These are phyloP conservation scores for Pythium oligandrum DNA, from an alignment of 352 stramenopile species.

Conservation along the genomic window DNA sequence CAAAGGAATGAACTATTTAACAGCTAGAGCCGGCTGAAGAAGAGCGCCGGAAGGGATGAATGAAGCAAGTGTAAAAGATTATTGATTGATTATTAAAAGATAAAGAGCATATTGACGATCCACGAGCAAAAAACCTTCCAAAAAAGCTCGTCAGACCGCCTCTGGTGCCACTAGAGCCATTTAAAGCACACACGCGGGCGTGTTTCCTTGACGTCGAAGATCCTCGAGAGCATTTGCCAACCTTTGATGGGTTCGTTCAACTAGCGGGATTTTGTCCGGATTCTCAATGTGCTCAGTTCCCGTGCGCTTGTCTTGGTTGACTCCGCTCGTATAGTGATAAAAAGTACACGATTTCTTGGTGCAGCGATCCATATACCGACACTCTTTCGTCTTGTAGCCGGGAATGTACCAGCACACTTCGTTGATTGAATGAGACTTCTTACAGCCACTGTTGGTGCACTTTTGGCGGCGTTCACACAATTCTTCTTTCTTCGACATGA, in stretches of 20 bases:
- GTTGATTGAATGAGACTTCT: slow-evolving; percentile 12
- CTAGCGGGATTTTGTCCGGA: slow-evolving; percentile 5
- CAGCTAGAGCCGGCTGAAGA: too few relatives aligned
- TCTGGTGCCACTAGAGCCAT: too few relatives aligned
- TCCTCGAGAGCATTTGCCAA: not conserved
- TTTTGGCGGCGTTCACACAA: not conserved
- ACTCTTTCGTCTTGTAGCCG: slow-evolving; percentile 5
- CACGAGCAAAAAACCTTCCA: too few relatives aligned
- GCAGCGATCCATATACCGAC: not conserved
- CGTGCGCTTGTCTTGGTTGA: slow-evolving; percentile 2
- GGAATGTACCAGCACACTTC: slow-evolving; percentile 15
- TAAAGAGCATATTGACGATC: too few relatives aligned
- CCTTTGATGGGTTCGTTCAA: slow-evolving; percentile 10
- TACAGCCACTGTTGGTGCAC: not conserved
- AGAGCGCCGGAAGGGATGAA: too few relatives aligned
- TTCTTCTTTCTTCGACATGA: slow-evolving; percentile 5
- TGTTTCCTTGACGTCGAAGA: not conserved
- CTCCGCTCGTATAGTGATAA: slow-evolving; percentile 8
- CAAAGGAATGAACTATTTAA: too few relatives aligned
- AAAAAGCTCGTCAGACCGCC: too few relatives aligned
- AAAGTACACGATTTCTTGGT: not conserved
- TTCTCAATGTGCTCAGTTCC: slow-evolving; percentile 11
- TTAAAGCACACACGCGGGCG: too few relatives aligned
- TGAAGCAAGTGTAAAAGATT: too few relatives aligned
- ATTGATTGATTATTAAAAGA: too few relatives aligned